These are phyloP conservation scores for Glaciozyma martinii DNA, from an alignment of 768 basidiomycete genomes.

Conservation along the genomic window DNA sequence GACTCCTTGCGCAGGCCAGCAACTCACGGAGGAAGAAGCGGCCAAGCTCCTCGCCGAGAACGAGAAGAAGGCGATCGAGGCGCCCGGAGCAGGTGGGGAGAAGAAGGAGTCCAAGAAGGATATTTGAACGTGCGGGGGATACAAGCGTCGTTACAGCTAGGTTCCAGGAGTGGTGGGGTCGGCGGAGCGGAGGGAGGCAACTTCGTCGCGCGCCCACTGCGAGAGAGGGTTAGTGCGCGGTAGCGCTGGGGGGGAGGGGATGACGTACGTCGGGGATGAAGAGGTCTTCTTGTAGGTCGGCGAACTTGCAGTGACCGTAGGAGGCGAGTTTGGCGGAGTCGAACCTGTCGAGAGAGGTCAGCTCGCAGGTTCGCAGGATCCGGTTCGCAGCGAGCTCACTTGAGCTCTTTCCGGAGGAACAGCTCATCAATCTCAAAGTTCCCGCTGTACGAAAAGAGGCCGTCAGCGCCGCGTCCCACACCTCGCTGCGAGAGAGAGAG, in stretches of 20 bases:
- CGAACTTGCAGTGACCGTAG: not conserved
- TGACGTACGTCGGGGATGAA: not conserved
- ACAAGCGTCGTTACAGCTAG: not conserved
- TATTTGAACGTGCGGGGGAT: slow-evolving; percentile 5
- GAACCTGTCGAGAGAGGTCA: not conserved
- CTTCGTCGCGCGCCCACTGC: not conserved
- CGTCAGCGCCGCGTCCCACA: not conserved
- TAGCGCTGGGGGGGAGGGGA: not conserved
- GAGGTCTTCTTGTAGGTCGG: not conserved
- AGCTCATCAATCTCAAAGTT: slow-evolving; percentile 18
- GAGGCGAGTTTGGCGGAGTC: not conserved
- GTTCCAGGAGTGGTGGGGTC: not conserved
- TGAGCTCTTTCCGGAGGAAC: not conserved
- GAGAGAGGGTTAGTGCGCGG: not conserved
- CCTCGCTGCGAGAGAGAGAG: not conserved
- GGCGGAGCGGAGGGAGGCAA: not conserved
- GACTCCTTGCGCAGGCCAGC: slow-evolving; percentile 22
- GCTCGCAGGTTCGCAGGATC: not conserved
- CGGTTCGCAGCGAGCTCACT: not conserved
- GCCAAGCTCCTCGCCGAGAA: slow-evolving; percentile 11
- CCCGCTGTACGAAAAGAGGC: not conserved
- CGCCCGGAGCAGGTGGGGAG: not conserved
- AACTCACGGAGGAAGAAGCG: slow-evolving; percentile 21
- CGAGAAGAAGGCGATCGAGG: slow-evolving; percentile 5
- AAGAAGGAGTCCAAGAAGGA: slow-evolving; percentile 32